phyloP scores from a whole-genome alignment of 331 rosid species.

The Spiraea crenata region DNA sequence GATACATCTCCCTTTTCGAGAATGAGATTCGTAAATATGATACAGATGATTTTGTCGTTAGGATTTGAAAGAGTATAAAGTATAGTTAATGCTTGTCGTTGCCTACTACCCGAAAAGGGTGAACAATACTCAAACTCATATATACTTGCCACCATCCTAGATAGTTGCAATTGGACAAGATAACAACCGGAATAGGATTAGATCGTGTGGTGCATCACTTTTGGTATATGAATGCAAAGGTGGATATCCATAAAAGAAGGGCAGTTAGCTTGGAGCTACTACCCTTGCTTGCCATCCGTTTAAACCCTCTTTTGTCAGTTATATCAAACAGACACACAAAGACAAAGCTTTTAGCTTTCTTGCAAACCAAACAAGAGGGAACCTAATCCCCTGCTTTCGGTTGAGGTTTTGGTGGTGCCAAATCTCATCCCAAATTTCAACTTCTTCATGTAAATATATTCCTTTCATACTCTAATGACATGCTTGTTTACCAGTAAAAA shows the following conservation, averaged over 20 bases:
- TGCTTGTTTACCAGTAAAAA: no score
- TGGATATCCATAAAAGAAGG: slow-evolving; percentile 24
- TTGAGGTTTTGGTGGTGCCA: slow-evolving; percentile 30
- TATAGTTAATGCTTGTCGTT: background rate
- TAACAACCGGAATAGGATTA: background rate
- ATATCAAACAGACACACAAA: slow-evolving; percentile 26
- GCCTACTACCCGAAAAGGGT: no score
- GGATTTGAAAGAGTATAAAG: background rate
- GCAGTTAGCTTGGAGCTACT: slow-evolving; percentile 16
- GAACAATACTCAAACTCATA: no score
- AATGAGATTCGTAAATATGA: background rate
- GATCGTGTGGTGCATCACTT: slow-evolving; percentile 16
- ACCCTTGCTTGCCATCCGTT: slow-evolving; percentile 29
- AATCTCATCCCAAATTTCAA: slow-evolving; percentile 14
- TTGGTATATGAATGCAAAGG: slow-evolving; percentile 4
- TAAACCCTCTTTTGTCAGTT: slow-evolving; percentile 19
- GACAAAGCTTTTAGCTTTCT: slow-evolving; percentile 30
- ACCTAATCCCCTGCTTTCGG: slow-evolving; percentile 36
- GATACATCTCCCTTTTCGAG: background rate
- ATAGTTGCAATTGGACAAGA: background rate
- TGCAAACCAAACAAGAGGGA: slow-evolving; percentile 33
- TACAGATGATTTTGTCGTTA: background rate
- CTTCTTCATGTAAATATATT: no score
- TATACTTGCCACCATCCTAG: background rate
- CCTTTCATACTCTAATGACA: no score